Base-by-base conservation (phyloP, 331 rosid species). In the Phaseolus coccineus region DNA sequence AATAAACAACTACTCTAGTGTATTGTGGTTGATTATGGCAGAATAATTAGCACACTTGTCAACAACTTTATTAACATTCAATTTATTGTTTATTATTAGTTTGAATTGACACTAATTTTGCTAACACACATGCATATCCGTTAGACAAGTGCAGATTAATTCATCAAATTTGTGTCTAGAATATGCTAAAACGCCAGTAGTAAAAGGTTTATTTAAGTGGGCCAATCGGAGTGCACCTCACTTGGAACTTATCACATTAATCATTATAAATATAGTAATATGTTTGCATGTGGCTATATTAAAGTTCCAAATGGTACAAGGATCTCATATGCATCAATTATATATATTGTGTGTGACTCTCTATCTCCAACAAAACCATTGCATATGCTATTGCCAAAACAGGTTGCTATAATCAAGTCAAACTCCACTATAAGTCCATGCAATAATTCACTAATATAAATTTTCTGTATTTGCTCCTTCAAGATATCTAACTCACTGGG, bases 401-500 rank as follows among this genome's bases (percentile, higher is more conserved):
- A 73, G 69, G 55, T 74, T 77, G 85, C n/a, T 39, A 63, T 63
- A 80, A 76, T 57, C 82, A 69, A 77, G 71, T 80, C 74, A 72
- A 70, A 71, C 59, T 37, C 50, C 7, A 46, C 27, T 76, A 19
- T 19, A 57, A 71, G 73, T 80, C 61, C 67, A 57, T 51, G 73
- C 77, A 69, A 61, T 77, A 24, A 15, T 83, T 73, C 76, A 61
- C 66, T 58, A 76, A 4, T 69, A 53, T 57, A 70, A 30, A 22
- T 56, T 48, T 58, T 66, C 65, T 33, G 31, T 19, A 56, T 63
- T 67, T 83, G 74, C 71, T 70, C 53, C 52, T 73, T 76, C 57
- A 56, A 64, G 51, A 35, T 35, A 61, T 42, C n/a, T 42, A 66
- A 67, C 30, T 69, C 44, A 65, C 58, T 86, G 85, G 92, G 90